A percentile compares a stretch with the other conserved stretches of the same genome.
Conservation (phyloP, 805 yeast genomes). For the Metschnikowia cerradonensis region DNA sequence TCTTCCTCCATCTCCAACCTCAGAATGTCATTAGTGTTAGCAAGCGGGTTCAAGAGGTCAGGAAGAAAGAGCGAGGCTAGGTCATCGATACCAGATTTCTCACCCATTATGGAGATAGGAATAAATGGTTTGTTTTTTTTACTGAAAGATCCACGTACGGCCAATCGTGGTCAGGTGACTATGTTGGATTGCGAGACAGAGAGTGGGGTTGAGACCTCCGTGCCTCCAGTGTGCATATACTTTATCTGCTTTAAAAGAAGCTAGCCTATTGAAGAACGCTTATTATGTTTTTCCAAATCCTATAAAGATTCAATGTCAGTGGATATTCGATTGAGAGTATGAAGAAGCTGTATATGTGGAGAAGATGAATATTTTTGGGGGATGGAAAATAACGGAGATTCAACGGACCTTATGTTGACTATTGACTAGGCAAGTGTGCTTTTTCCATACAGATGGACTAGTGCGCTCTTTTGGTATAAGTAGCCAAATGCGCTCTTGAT, state of each 20-base stretch:
- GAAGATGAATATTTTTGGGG: too few relatives aligned
- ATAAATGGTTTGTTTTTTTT: neutral
- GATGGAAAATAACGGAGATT: too few relatives aligned
- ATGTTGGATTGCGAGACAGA: neutral
- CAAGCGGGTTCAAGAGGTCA: conserved; percentile 29
- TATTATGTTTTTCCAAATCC: too few relatives aligned
- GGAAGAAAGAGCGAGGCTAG: conserved; percentile 40
- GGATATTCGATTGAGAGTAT: too few relatives aligned
- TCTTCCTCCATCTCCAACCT: conserved; percentile 1
- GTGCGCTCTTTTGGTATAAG: too few relatives aligned
- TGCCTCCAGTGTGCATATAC: neutral
- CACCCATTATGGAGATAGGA: conserved; percentile 6
- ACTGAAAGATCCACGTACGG: neutral
- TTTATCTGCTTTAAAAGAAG: neutral
- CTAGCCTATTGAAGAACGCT: too few relatives aligned
- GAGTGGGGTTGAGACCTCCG: neutral
- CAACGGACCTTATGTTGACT: too few relatives aligned
- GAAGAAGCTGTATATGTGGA: too few relatives aligned
- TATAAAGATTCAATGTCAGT: too few relatives aligned
- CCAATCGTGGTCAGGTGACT: neutral
- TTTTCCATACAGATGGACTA: too few relatives aligned
- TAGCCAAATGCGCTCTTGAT: neutral
- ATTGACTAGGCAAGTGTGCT: too few relatives aligned
- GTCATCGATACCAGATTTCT: conserved; percentile 33
- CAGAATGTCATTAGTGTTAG: conserved; percentile 1